Conservation (phyloP, 78 protist species). For the slime mould (Dictyostelium discoideum) region DNA sequence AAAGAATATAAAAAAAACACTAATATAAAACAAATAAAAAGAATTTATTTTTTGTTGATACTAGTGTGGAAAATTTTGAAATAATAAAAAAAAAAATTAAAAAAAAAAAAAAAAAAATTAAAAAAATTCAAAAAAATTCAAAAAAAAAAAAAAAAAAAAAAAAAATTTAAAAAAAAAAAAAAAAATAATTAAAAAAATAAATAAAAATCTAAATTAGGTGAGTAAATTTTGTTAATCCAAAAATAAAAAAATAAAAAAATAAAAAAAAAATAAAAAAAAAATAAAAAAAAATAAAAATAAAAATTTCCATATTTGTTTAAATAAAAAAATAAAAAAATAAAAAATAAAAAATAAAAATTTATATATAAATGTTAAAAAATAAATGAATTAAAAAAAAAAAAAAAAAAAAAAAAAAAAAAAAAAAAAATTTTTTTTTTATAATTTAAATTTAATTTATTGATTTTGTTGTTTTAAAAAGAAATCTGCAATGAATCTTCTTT, state of each 20-base stretch:
- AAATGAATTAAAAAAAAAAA: neutral
- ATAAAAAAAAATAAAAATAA: no score
- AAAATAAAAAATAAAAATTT: neutral
- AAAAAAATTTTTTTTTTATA: neutral
- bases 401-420: neutral
- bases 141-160: no score
- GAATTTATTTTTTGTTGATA: no score
- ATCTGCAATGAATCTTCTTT: constrained; percentile 82
- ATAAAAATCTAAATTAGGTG: no score
- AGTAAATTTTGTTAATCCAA: no score
- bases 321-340: no score
- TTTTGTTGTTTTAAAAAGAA: constrained; percentile 58
- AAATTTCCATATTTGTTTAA: neutral
- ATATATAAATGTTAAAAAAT: no score
- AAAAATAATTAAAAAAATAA: no score
- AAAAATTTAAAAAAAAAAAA: no score
- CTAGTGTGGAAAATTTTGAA: no score
- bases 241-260: no score
- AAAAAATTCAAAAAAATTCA: neutral
- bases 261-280: no score
- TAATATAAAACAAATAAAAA: neutral
- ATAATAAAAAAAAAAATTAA: neutral
- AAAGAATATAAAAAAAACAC: neutral
- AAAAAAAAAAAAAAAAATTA: neutral
- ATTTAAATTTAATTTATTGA: neutral